Conservation (phyloP, 2,329 filamentous ascomycete genomes). For the Penicillium sp. region DNA sequence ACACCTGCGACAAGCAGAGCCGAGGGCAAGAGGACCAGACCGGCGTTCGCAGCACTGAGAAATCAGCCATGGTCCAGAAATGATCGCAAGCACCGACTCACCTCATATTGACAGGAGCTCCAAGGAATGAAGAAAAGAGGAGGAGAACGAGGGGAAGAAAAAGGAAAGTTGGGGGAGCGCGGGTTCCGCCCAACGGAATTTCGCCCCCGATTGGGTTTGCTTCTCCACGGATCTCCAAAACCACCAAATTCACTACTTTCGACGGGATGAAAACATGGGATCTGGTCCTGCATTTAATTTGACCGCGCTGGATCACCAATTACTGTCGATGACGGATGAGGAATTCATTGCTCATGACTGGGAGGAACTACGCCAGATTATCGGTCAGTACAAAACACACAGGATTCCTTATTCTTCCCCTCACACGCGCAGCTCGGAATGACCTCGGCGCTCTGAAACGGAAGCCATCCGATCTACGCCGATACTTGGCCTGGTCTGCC, state of each 20-base stretch:
- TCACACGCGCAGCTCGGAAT: conserved; percentile 39
- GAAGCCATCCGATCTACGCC: conserved; percentile 53
- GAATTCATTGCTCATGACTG: conserved; percentile 49
- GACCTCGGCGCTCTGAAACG: conserved; percentile 53
- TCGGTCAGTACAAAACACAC: too few species aligned
- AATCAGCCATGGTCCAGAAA: conserved; percentile 12
- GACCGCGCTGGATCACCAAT: conserved; percentile 45
- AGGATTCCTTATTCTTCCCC: conserved; percentile 9
- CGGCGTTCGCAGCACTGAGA: conserved; percentile 50
- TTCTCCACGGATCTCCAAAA: background rate
- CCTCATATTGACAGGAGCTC: conserved; percentile 27
- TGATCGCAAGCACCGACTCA: conserved; percentile 13
- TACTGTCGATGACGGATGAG: conserved; percentile 49
- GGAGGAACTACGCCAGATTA: conserved; percentile 48
- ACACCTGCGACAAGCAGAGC: conserved; percentile 69
- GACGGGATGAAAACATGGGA: background rate
- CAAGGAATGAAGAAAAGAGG: conserved; percentile 4
- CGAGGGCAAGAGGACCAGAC: conserved; percentile 80
- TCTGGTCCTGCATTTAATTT: conserved; percentile 41
- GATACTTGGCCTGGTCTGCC: conserved; percentile 56
- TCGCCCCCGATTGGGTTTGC: conserved; percentile 15
- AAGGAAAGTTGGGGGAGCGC: conserved; percentile 3
- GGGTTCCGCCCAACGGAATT: conserved; percentile 21
- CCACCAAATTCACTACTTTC: conserved; percentile 8
- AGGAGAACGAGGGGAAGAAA: conserved; percentile 5